These are phyloP conservation scores for Podaxis mareebaensis DNA, from an alignment of 768 basidiomycete species.

Conservation along the genomic window DNA sequence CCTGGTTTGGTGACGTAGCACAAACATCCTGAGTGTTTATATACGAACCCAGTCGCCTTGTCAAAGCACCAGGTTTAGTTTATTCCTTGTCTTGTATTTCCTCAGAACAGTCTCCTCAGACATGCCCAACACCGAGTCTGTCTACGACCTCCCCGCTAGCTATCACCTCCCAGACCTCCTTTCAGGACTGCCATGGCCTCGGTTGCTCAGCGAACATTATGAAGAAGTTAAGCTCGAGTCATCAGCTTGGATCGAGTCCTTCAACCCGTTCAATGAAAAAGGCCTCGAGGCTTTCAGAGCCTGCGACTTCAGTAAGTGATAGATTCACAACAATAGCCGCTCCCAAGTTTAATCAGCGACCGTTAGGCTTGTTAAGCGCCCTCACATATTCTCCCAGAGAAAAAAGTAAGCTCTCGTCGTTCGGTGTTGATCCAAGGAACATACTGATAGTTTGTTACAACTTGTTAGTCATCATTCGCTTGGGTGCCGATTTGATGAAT, in stretches of 20 bases:
- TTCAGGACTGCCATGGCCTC: slow-evolving; percentile 1
- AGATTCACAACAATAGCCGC: neutral
- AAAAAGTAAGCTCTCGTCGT: neutral
- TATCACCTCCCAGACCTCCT: slow-evolving; percentile 8
- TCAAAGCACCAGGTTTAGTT: neutral
- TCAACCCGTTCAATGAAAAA: slow-evolving; percentile 15
- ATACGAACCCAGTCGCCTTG: neutral
- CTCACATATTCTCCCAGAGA: slow-evolving; percentile 12
- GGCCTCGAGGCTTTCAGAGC: slow-evolving; percentile 12
- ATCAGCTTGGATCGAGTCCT: slow-evolving; percentile 17
- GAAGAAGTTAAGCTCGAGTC: slow-evolving; percentile 17
- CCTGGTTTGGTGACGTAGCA: neutral
- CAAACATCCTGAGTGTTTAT: neutral
- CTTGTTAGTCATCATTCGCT: slow-evolving; percentile 11
- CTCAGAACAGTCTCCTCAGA: neutral
- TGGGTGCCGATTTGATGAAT: slow-evolving; percentile 18
- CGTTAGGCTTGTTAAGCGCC: neutral
- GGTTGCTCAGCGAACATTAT: slow-evolving; percentile 15
- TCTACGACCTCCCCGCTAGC: neutral
- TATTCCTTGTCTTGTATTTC: neutral
- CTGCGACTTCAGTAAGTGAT: slow-evolving; percentile 19
- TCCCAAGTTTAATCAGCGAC: neutral
- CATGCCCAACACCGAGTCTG: neutral
- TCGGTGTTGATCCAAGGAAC: too few relatives aligned
- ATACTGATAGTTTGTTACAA: neutral